Conservation (phyloP, 1,284 basidiomycete species). For the Phlebopus sp. region DNA sequence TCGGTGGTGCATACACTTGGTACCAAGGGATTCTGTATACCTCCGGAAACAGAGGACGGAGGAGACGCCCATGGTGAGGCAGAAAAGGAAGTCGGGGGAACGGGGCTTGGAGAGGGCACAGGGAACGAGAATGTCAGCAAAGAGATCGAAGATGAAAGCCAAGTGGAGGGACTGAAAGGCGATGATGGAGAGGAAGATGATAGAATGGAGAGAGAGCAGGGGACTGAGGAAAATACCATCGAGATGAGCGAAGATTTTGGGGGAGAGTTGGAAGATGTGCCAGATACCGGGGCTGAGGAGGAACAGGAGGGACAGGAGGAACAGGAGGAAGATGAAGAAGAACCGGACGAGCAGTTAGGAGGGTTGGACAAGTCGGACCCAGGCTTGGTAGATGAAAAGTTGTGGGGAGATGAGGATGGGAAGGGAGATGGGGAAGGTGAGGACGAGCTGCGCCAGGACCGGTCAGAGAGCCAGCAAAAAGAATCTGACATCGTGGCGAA, state of each 20-base stretch:
- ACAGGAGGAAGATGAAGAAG: constrained; percentile 53
- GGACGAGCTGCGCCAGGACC: constrained; percentile 55
- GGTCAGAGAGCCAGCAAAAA: constrained; percentile 41
- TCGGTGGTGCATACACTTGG: constrained; percentile 75
- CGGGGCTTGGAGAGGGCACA: constrained; percentile 83
- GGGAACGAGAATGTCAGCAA: constrained; percentile 88
- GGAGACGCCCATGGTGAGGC: constrained; percentile 52
- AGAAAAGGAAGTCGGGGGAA: constrained; percentile 54
- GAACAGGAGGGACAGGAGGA: no score
- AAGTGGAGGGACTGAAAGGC: constrained; percentile 90
- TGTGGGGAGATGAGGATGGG: constrained; percentile 86
- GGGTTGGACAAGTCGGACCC: constrained; percentile 88
- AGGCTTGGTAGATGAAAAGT: constrained; percentile 89
- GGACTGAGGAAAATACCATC: constrained; percentile 64
- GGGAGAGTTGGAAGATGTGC: constrained; percentile 81
- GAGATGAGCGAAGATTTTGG: constrained; percentile 79
- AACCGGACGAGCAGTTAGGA: constrained; percentile 81
- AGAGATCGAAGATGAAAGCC: constrained; percentile 93
- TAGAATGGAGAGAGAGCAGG: constrained; percentile 49
- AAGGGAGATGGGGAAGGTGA: constrained; percentile 44
- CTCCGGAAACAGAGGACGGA: constrained; percentile 64
- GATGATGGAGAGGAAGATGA: constrained; percentile 49
- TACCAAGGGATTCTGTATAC: constrained; percentile 90
- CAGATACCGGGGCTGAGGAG: constrained; percentile 57
- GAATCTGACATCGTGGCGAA: constrained; percentile 78